These are phyloP conservation scores for Penicillium concentricum DNA, from an alignment of 2,329 filamentous ascomycete species.

Conservation along the genomic window DNA sequence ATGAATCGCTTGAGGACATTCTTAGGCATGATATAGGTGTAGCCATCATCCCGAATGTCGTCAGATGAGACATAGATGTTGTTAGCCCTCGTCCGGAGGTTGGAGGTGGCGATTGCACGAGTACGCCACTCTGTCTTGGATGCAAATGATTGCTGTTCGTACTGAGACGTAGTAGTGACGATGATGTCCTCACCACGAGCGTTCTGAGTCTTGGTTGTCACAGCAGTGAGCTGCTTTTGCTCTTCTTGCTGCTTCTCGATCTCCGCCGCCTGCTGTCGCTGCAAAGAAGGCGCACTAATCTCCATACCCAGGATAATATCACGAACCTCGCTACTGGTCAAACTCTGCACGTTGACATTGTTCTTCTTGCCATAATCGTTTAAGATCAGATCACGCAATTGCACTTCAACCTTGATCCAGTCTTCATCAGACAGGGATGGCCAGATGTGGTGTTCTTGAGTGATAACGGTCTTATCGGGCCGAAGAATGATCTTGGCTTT, in stretches of 20 bases:
- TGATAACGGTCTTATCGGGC: slow-evolving; percentile 97
- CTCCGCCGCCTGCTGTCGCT: slow-evolving; percentile 95
- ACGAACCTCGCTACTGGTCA: slow-evolving; percentile 94
- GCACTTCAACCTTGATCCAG: slow-evolving; percentile 99
- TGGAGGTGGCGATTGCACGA: slow-evolving; percentile 91
- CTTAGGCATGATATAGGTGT: slow-evolving; percentile 98
- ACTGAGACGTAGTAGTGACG: slow-evolving; percentile 95
- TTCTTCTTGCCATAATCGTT: slow-evolving; percentile 99
- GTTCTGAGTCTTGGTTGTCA: slow-evolving; percentile 98
- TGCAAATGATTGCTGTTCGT: slow-evolving; percentile 95
- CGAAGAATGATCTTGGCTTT: slow-evolving; percentile 95
- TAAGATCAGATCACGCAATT: slow-evolving; percentile 89
- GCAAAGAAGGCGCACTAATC: slow-evolving; percentile 95
- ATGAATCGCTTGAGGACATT: slow-evolving; percentile 98
- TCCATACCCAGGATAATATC: slow-evolving; percentile 99
- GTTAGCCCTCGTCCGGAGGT: slow-evolving; percentile 88
- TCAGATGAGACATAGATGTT: slow-evolving; percentile 99
- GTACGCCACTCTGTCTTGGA: slow-evolving; percentile 99
- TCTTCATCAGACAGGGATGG: slow-evolving; percentile 90
- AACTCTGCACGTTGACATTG: slow-evolving; percentile 95
- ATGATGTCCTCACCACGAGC: slow-evolving; percentile 96
- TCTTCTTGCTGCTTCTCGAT: slow-evolving; percentile 99
- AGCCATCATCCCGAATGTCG: slow-evolving; percentile 84
- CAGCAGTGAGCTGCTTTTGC: slow-evolving; percentile 91
- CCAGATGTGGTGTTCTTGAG: slow-evolving; percentile 99